These are phyloP conservation scores for Thermomyces lanuginosus DNA, from an alignment of 2,329 filamentous ascomycete species.

Conservation along the genomic window DNA sequence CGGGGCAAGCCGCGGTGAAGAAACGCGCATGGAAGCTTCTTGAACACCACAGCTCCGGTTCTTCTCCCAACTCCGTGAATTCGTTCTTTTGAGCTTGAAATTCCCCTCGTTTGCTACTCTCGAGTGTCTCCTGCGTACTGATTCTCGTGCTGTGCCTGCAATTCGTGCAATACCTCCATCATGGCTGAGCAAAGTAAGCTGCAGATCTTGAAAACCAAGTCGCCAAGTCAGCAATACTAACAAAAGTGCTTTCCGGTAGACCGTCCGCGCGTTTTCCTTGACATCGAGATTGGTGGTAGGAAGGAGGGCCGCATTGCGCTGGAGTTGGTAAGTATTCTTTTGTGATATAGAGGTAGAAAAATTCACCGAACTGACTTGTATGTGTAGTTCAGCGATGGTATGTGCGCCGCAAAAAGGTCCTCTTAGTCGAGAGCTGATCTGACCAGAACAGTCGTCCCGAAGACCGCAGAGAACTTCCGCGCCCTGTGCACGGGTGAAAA, in stretches of 20 bases:
- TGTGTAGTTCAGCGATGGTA: slow-evolving; percentile 34
- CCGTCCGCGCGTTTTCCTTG: slow-evolving; percentile 79
- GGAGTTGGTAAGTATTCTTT: slow-evolving; percentile 49
- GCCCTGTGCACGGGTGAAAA: slow-evolving; percentile 90
- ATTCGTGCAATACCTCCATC: slow-evolving; percentile 2
- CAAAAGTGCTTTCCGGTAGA: slow-evolving; percentile 18
- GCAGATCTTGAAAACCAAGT: slow-evolving; percentile 8
- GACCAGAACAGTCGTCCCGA: slow-evolving; percentile 56
- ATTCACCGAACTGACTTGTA: no score
- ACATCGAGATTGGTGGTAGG: slow-evolving; percentile 65
- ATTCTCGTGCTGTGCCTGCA: background rate
- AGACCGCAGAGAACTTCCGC: slow-evolving; percentile 94
- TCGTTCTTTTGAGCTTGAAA: no score
- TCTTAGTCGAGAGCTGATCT: slow-evolving; percentile 15
- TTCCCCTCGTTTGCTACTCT: background rate
- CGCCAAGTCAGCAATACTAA: slow-evolving; percentile 2
- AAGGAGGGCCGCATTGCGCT: slow-evolving; percentile 66
- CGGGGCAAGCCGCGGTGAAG: background rate
- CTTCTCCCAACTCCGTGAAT: no score
- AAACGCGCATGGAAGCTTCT: slow-evolving; percentile 4
- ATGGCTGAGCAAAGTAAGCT: slow-evolving; percentile 24
- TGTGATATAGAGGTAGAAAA: no score
- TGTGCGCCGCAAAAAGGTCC: slow-evolving; percentile 5
- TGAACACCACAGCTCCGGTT: no score
- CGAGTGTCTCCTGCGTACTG: background rate